Conservation (phyloP, 306 rosid species). For the Fragaria ananassa region DNA sequence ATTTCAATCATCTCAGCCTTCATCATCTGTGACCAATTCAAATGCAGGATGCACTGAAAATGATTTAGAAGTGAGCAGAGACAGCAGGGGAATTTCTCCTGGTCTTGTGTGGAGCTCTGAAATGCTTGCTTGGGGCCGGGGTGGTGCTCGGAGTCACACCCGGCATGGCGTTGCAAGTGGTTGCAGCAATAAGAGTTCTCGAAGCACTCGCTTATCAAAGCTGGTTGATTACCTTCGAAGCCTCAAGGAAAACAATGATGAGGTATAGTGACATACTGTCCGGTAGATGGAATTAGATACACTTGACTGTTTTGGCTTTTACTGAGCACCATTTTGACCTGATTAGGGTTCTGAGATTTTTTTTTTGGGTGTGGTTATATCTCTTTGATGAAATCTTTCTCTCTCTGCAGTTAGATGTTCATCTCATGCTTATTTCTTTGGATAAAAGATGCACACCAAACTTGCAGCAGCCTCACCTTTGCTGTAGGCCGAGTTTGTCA, state of each 20-base stretch:
- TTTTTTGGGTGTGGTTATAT: not conserved
- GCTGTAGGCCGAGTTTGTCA: conserved; percentile 76
- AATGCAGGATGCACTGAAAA: conserved; percentile 64
- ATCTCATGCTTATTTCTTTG: conserved; percentile 71
- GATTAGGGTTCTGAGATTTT: not conserved
- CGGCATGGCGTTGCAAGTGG: conserved; percentile 74
- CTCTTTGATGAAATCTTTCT: conserved; percentile 16
- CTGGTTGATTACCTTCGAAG: conserved; percentile 67
- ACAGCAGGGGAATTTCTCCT: conserved; percentile 56
- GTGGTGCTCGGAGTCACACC: conserved; percentile 80
- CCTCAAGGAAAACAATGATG: conserved; percentile 60
- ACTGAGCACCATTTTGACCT: conserved; percentile 4
- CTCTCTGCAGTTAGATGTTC: conserved; percentile 66
- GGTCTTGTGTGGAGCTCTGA: conserved; percentile 64
- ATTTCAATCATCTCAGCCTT: conserved; percentile 66
- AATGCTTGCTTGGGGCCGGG: conserved; percentile 91
- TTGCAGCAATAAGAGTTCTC: conserved; percentile 60
- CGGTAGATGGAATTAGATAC: not conserved
- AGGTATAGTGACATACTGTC: conserved; percentile 47
- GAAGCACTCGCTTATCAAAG: conserved; percentile 63
- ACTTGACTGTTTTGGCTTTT: conserved; percentile 8
- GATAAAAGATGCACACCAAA: conserved; percentile 54
- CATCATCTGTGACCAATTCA: conserved; percentile 65
- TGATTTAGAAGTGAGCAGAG: conserved; percentile 61
- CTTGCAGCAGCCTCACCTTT: conserved; percentile 76